Conservation (phyloP, 148 eudicot species). For the Oxyria digyna region DNA sequence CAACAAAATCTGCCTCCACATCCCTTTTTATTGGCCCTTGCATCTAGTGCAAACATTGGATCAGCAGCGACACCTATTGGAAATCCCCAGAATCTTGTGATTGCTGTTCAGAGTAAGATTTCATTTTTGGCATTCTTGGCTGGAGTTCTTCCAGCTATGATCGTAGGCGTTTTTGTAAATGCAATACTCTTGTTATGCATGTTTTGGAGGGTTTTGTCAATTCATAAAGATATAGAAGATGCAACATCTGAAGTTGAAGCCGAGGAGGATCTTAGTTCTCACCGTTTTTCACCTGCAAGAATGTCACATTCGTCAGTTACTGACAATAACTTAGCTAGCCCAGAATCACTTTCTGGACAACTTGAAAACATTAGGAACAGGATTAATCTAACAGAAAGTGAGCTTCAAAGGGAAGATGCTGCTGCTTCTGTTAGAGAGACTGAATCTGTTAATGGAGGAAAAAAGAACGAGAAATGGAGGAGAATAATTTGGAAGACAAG, state of each 20-base stretch:
- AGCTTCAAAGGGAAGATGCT: not conserved
- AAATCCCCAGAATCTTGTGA: constrained; percentile 37
- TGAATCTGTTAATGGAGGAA: constrained; percentile 14
- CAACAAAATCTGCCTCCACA: constrained; percentile 83
- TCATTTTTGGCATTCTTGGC: constrained; percentile 22
- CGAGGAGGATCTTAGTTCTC: constrained; percentile 60
- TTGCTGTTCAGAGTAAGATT: constrained; percentile 29
- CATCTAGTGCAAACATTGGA: constrained; percentile 88
- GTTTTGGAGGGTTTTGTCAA: constrained; percentile 74
- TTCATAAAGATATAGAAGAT: constrained; percentile 11
- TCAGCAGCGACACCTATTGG: constrained; percentile 80
- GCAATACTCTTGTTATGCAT: constrained; percentile 19
- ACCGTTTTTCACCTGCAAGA: constrained; percentile 68
- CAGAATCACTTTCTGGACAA: not conserved
- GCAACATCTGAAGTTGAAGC: constrained; percentile 31
- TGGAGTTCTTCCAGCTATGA: constrained; percentile 28
- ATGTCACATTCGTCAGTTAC: constrained; percentile 42
- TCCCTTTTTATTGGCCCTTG: constrained; percentile 76
- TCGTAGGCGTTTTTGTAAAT: constrained; percentile 2
- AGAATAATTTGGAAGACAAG: constrained; percentile 57
- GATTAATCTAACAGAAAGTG: not conserved
- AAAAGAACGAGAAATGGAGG: constrained; percentile 32
- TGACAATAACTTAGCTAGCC: not conserved
- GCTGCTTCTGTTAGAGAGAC: not conserved
- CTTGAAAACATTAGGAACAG: not conserved